Evolutionary conservation across 2,329 filamentous ascomycete species (phyloP), one percentile per base, ranked within the genome.

Genomic region (Claviceps cyperi): DNA sequence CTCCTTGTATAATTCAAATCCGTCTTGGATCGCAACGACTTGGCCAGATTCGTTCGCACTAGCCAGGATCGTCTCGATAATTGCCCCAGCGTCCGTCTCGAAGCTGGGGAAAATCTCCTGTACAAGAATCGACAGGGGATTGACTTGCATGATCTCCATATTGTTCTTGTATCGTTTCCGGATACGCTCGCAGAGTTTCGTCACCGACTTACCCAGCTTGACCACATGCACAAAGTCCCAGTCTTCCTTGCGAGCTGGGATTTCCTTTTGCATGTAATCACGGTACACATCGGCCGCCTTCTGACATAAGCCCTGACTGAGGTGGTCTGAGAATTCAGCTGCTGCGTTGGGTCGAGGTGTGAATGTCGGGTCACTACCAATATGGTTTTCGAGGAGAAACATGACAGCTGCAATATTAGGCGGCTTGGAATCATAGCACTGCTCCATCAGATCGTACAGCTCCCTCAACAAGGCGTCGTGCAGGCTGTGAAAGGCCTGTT

Each of bases 211-310:
- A 15, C 90, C 89, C 22, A 98, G 77, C 60, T 90, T 80, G 52
- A 96, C 88, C 51, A 97, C 84, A 64, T 97, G 87, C 54, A 78
- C 84, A 63, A 94, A 91, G 57, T 96, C 81, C 90, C 92, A 96
- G 47, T 86, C 77, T 55, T 89, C 81, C 57, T 87, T 83, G 50
- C 83, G 78, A 36, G 84, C 77, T 1, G 90, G 89, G 1, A 98
- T 82, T 59, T 90, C 78, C 54, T 83, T 80, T 52, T 90, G 79
- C 46, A 97, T 77, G 55, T 90, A 81, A 28, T 77, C 78, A 50
- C 84, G 78, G 62, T 98, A 97, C 5, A 84, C 82, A n/a, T 83
- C 79, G 17, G 78, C 78, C 7, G 91, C 90, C 59, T 84, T 84
- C 54, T 83, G 74, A 47, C 78, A 76, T 44, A 97, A 73, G 2